These are phyloP conservation scores for Barnettozyma hawaiiensis DNA, from an alignment of 1,139 yeast species.

Conservation along the genomic window DNA sequence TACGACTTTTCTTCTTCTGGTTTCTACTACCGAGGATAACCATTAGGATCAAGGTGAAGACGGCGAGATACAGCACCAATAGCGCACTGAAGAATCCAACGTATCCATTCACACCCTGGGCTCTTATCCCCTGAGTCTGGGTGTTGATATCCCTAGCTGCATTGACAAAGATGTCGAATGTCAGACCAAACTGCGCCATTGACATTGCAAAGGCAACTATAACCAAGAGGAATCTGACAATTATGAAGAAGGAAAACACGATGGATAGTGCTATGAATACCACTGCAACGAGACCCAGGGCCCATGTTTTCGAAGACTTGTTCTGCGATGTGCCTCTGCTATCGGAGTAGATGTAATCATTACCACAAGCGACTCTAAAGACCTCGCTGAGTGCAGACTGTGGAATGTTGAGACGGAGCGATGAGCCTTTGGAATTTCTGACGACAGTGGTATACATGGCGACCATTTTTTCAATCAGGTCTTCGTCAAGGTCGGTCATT, in stretches of 20 bases:
- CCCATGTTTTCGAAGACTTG: slow-evolving; percentile 5
- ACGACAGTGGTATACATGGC: background rate
- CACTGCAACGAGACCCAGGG: background rate
- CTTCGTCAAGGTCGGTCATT: slow-evolving; percentile 3
- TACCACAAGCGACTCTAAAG: slow-evolving; percentile 1
- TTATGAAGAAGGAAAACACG: background rate
- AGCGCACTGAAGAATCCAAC: slow-evolving; percentile 5
- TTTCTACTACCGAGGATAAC: background rate
- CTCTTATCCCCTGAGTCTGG: background rate
- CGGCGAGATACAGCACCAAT: background rate
- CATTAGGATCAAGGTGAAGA: background rate
- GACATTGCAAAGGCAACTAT: slow-evolving; percentile 1
- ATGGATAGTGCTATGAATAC: background rate
- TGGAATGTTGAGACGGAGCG: slow-evolving; percentile 8
- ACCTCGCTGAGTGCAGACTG: background rate
- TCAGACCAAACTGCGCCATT: slow-evolving; percentile 4
- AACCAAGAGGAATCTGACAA: background rate
- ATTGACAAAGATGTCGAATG: background rate
- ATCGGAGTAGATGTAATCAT: background rate
- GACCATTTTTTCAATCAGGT: background rate
- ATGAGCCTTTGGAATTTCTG: background rate
- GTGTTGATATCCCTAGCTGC: slow-evolving; percentile 2
- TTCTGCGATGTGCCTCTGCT: slow-evolving; percentile 3
- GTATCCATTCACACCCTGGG: background rate
- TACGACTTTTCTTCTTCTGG: background rate